Conservation (phyloP, 805 yeast genomes). For the Blastobotrys peoriensis region DNA sequence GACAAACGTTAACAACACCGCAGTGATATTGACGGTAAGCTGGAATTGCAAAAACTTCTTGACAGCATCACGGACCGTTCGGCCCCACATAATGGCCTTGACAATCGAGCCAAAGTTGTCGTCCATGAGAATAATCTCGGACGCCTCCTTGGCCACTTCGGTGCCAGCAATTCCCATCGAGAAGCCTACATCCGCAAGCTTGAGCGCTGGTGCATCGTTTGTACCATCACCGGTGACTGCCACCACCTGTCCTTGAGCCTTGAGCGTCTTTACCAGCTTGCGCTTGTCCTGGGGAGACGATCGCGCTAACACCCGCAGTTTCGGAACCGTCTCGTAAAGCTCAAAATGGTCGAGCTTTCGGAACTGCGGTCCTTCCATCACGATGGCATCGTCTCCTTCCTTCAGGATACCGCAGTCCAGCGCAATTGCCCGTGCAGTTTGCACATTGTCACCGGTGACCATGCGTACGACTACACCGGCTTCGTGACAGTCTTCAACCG, state of each 20-base stretch:
- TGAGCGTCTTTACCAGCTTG: slow-evolving; percentile 73
- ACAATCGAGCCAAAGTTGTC: slow-evolving; percentile 94
- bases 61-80: slow-evolving; percentile 91
- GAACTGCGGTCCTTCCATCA: slow-evolving; percentile 92
- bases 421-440: slow-evolving; percentile 90
- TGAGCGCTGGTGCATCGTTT: slow-evolving; percentile 96
- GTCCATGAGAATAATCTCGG: slow-evolving; percentile 85
- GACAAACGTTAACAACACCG: slow-evolving; percentile 89
- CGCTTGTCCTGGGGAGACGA: slow-evolving; percentile 96
- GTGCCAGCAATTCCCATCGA: slow-evolving; percentile 99
- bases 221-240: slow-evolving; percentile 99
- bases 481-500: slow-evolving; percentile 74
- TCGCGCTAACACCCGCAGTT: slow-evolving; percentile 79
- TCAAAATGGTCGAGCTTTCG: slow-evolving; percentile 57
- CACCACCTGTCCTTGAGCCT: slow-evolving; percentile 81
- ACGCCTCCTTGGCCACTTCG: slow-evolving; percentile 97
- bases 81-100: slow-evolving; percentile 97
- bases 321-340: slow-evolving; percentile 59
- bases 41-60: slow-evolving; percentile 96
- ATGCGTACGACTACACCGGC: slow-evolving; percentile 95
- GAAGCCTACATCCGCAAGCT: slow-evolving; percentile 95
- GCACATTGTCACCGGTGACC: slow-evolving; percentile 96
- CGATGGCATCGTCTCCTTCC: slow-evolving; percentile 49
- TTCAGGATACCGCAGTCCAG: slow-evolving; percentile 74
- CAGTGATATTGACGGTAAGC: slow-evolving; percentile 92